Conservation (phyloP, 306 rosid species). For the Neltuma alba region DNA sequence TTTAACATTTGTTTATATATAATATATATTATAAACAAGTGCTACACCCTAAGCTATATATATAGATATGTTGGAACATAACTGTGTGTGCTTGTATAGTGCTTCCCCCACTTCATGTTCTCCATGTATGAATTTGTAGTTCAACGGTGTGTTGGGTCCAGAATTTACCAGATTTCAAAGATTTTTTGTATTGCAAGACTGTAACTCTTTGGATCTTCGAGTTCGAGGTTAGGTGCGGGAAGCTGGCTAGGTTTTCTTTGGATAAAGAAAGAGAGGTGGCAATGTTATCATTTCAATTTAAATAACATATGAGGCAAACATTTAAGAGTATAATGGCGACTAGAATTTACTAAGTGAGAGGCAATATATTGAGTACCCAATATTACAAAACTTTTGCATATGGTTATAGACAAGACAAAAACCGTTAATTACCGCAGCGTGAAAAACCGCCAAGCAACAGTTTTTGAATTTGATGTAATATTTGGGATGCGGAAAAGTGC, state of each 20-base stretch:
- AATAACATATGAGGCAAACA: background rate
- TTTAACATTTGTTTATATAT: conserved; percentile 16
- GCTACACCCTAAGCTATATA: background rate
- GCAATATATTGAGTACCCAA: background rate
- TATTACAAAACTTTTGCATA: too few relatives aligned
- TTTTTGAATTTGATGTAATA: too few relatives aligned
- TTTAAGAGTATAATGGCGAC: background rate
- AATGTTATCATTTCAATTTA: background rate
- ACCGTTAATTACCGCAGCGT: too few relatives aligned
- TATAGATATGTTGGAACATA: conserved; percentile 16
- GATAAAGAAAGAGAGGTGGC: background rate
- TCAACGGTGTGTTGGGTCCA: conserved; percentile 39
- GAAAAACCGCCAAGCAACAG: too few relatives aligned
- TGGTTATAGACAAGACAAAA: too few relatives aligned
- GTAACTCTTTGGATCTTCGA: conserved; percentile 3
- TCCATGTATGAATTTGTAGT: conserved; percentile 49
- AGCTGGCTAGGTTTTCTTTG: background rate
- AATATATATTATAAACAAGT: conserved; percentile 16
- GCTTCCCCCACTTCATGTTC: conserved; percentile 55
- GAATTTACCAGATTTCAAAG: conserved; percentile 32
- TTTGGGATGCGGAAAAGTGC: too few relatives aligned
- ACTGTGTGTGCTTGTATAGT: conserved; percentile 42
- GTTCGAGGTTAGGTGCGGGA: conserved; percentile 12
- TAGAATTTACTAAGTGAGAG: background rate
- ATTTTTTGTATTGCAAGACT: background rate